Evolutionary conservation across 768 basidiomycete genomes (phyloP).

Genomic region (Mycena polygramma): DNA sequence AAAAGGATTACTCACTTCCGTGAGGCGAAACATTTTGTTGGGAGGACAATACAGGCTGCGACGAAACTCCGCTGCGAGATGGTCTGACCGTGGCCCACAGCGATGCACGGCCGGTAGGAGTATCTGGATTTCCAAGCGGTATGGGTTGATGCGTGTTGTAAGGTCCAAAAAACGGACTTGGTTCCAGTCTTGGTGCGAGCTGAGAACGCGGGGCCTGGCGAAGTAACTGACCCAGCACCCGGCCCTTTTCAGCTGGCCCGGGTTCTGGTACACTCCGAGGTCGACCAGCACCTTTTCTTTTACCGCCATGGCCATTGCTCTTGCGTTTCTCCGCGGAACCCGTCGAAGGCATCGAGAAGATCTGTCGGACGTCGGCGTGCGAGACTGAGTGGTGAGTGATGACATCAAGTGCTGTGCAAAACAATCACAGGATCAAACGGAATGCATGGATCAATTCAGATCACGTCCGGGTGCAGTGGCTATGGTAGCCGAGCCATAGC

Average conservation of each 20-base stretch:
- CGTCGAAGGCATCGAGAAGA: too few species aligned
- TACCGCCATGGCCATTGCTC: background rate
- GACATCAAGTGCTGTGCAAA: conserved; percentile 2
- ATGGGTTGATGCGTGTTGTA: background rate
- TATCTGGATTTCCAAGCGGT: background rate
- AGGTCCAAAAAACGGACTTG: background rate
- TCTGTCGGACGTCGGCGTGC: too few species aligned
- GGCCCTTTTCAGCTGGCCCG: background rate
- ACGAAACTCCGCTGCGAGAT: too few species aligned
- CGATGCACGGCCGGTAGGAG: too few species aligned
- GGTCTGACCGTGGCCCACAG: too few species aligned
- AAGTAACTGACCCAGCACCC: background rate
- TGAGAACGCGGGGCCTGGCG: background rate
- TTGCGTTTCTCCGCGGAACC: conserved; percentile 5
- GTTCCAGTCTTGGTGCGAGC: background rate
- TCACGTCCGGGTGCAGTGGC: too few species aligned
- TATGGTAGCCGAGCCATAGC: too few species aligned
- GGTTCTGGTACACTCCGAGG: background rate
- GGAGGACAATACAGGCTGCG: too few species aligned
- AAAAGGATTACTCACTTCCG: too few species aligned
- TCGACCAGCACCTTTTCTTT: background rate
- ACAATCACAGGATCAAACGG: conserved; percentile 1
- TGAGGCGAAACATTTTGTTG: too few species aligned
- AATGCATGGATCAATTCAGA: conserved; percentile 2
- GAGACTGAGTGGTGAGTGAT: background rate